Percentiles rank a stretch among this genome's conserved stretches.
Conservation (phyloP, 441 rosid species). For the Mallotus japonicus region DNA sequence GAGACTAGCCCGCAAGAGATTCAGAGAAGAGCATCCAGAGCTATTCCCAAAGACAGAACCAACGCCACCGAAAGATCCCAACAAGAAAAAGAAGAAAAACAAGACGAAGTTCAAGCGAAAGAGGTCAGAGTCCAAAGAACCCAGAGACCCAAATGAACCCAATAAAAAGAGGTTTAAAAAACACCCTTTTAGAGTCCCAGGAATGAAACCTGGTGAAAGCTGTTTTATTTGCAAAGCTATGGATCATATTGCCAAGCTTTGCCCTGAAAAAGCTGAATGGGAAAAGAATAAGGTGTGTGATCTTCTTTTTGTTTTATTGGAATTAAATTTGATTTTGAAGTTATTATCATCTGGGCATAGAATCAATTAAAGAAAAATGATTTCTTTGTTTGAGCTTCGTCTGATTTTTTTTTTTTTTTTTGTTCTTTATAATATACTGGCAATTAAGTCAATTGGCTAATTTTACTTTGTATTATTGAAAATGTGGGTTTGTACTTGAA, state of each 20-base stretch:
- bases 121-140: slow-evolving; percentile 34
- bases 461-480: neutral
- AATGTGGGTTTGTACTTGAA: neutral
- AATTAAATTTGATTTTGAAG: neutral
- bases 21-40: slow-evolving; percentile 60
- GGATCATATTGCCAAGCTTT: slow-evolving; percentile 81
- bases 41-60: slow-evolving; percentile 65
- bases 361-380: neutral
- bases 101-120: slow-evolving; percentile 63
- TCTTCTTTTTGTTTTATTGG: neutral
- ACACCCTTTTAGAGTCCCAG: slow-evolving; percentile 87
- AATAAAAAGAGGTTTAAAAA: slow-evolving; percentile 39
- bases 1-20: slow-evolving; percentile 66
- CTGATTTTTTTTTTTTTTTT: neutral
- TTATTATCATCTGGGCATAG: neutral
- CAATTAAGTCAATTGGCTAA: neutral
- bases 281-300: slow-evolving; percentile 73
- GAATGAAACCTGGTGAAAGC: slow-evolving; percentile 95
- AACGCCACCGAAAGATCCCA: slow-evolving; percentile 63
- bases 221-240: slow-evolving; percentile 76
- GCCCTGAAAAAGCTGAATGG: slow-evolving; percentile 85
- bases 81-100: slow-evolving; percentile 54
- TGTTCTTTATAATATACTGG: neutral
- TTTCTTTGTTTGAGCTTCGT: neutral
- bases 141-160: slow-evolving; percentile 33